Base-by-base conservation (phyloP, 2,329 filamentous ascomycete species). In the Sordariomycetes sp. region DNA sequence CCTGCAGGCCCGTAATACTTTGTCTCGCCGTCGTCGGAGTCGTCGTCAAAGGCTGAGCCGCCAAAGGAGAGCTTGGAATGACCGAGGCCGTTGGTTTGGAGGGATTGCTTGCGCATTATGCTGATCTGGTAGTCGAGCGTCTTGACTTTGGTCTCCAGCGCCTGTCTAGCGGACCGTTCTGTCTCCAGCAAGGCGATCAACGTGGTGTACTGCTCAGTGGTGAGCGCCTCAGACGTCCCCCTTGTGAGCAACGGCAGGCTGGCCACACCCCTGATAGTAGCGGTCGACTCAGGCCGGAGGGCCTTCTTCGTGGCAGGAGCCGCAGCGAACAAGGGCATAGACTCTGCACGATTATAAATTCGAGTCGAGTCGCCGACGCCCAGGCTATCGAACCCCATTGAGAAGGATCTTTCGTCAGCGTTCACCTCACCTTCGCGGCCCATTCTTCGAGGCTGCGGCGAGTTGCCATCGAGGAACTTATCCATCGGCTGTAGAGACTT, bases 71-170 rank as follows among this genome's bases (percentile, higher is more conserved):
- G 37, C 5, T 42, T 28, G 3, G 61, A 58, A 42, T 59, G 52
- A 36, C 55, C 41, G 5, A 41, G 31, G 23, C 12, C 27, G 12
- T 18, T 36, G 10, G 34, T 14, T 20, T 33, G 32, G 6, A 33
- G 36, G 39, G 44, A 50, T 36, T 43, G 56, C 49, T 63, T 63
- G 34, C 63, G 64, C 30, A 72, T 44, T 8, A 64, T 50, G 42
- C 68, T 65, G 30, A 77, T 42, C 28, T 66, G 64, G 21, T 68
- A 64, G 16, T 60, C 62, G 6, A 81, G 57, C 27, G 61, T 66
- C 36, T 61, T 67, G 21, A 80, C 71, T 37, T 77, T 64, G 2
- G 59, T 55, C 48, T 79, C 76, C 5, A 81, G 63, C 4, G 64
- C 58, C 36, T 67, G 59, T 5, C 76, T 64, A 5, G 70, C 70